Evolutionary conservation across 2,329 filamentous ascomycete species (phyloP).

Genomic region (Chaetomiaceae sp.): DNA sequence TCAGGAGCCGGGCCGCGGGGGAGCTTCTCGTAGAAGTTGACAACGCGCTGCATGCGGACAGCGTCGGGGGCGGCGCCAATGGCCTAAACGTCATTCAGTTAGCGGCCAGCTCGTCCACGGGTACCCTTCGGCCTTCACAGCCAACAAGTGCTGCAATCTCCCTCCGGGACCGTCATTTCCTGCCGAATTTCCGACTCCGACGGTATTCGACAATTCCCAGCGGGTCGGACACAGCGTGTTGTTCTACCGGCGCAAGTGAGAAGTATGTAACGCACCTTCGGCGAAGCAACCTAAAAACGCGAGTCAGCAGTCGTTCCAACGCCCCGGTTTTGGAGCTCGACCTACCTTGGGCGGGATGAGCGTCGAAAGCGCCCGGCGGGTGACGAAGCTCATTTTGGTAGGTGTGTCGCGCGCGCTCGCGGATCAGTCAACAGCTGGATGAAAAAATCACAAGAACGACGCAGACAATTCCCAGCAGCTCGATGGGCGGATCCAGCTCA

Average conservation of each 20-base stretch:
- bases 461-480: constrained; percentile 17
- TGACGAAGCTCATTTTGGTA: constrained; percentile 84
- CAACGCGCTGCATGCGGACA: constrained; percentile 93
- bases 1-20: constrained; percentile 87
- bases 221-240: too few relatives aligned
- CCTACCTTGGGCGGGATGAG: constrained; percentile 97
- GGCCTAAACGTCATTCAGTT: constrained; percentile 50
- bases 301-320: constrained; percentile 11
- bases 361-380: constrained; percentile 89
- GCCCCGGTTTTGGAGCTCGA: background rate
- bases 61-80: constrained; percentile 94
- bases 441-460: constrained; percentile 23
- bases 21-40: constrained; percentile 98
- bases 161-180: too few relatives aligned
- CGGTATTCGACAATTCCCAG: too few relatives aligned
- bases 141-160: too few relatives aligned
- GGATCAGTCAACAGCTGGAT: constrained; percentile 20
- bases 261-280: constrained; percentile 66
- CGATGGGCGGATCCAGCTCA: constrained; percentile 16
- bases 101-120: background rate
- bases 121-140: too few relatives aligned
- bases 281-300: constrained; percentile 63
- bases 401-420: constrained; percentile 15
- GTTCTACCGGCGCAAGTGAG: too few relatives aligned
- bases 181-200: too few relatives aligned